Base-by-base conservation (phyloP, 768 basidiomycete species). In the Boletus rubescentipes region DNA sequence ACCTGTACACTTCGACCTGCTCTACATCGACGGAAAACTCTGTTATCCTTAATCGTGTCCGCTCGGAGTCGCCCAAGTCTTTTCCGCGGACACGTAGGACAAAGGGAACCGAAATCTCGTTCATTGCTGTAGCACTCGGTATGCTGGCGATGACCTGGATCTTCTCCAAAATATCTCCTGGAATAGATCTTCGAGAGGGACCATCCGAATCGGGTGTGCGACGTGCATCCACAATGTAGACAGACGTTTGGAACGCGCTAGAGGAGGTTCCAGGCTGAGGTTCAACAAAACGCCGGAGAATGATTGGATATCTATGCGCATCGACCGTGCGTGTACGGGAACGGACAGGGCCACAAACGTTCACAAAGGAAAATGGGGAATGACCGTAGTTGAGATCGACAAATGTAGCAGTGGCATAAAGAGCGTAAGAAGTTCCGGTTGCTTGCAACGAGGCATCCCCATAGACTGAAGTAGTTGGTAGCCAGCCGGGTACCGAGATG, bases 401-500 rank as follows among this genome's bases (percentile, higher is more conserved):
- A 61, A 84, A 85, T 57, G 79, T 83, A 9, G 86, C 88, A 23
- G 80, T 80, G 15, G 89, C 87, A 58, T 80, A 82, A 26, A 93
- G 75, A 18, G 77, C 74, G 64, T 93, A 93, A 49, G 77, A 79
- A 7, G 82, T 81, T 20, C 87, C 87, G 32, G 79, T 64, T 12
- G 76, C 75, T 18, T 78, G 76, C n/a, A 63, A 42, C 10, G 58
- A 61, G 7, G 62, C 60, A 15, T 77, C 67, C 23, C 84, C 82
- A 53, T 83, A 78, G 4, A 48, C 61, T 23, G 82, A 74, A 15
- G 82, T 78, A 2, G 78, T 76, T 9, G 93, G 93, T 3, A 97
- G 77, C 94, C 94, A 96, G 16, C 93, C 94, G 5, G 93, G 93
- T n/a, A 95, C 73, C 15, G 82, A 79, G 4, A 97, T 72, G 67